Evolutionary conservation across 768 basidiomycete genomes (phyloP).

Genomic region (Boletus rubescentipes): DNA sequence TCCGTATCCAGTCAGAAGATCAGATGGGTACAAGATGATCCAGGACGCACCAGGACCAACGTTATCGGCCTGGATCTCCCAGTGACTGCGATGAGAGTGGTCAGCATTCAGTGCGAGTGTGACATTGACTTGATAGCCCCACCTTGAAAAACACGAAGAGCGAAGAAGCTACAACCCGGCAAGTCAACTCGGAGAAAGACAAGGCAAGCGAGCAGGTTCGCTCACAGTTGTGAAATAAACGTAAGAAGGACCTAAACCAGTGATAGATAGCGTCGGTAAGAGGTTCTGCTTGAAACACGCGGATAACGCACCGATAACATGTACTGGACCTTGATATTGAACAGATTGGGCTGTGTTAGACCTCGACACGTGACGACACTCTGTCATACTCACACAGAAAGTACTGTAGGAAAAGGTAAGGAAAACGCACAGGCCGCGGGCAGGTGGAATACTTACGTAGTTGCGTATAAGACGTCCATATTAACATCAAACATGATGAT

Average conservation of each 20-base stretch:
- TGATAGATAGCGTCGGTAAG: background rate
- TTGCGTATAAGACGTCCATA: slow-evolving; percentile 25
- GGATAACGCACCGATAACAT: slow-evolving; percentile 22
- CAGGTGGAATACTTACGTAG: slow-evolving; percentile 18
- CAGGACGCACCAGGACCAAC: slow-evolving; percentile 17
- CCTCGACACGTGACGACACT: background rate
- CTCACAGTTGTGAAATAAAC: slow-evolving; percentile 30
- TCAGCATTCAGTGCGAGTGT: background rate
- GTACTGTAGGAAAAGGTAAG: slow-evolving; percentile 17
- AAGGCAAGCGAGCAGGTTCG: background rate
- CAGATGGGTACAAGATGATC: background rate
- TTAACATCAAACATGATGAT: slow-evolving; percentile 25
- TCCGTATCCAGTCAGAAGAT: background rate
- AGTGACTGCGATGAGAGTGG: slow-evolving; percentile 13
- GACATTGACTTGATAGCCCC: background rate
- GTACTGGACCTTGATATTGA: slow-evolving; percentile 21
- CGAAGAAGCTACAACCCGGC: slow-evolving; percentile 23
- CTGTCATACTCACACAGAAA: slow-evolving; percentile 29
- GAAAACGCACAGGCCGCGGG: no score
- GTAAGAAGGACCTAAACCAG: slow-evolving; percentile 23
- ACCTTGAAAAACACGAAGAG: slow-evolving; percentile 26
- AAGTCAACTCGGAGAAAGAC: background rate
- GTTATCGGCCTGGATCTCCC: slow-evolving; percentile 15
- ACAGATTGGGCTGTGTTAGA: background rate
- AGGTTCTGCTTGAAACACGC: background rate